Evolutionary conservation across 106 monocot genomes (phyloP), one percentile per base, ranked within the genome.

Genomic region (Apostasia ramifera): DNA sequence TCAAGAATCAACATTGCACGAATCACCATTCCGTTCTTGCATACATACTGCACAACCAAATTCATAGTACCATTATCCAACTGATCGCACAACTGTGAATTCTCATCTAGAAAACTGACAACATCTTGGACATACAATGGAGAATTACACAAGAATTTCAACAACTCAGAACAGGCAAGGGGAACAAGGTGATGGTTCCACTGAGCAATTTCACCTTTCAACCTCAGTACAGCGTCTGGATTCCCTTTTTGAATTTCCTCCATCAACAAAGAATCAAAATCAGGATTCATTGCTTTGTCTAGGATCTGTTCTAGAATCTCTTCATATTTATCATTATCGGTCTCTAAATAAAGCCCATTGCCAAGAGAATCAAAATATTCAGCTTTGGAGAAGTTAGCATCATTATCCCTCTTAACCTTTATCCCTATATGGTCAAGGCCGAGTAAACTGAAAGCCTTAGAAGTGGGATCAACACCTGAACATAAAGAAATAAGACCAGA

Each of bases 321-420:
- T 43, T 91, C 85, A 69, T 71, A 94, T 71, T 81, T 70, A 26
- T 83, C 73, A 41, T 81, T 8, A 78, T 93, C 83, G 38, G 87
- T 85, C 57, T 92, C 85, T 54, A 98, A 80, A 66, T 83, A 98
- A 66, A 98, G 68, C 7, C 98, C 93, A 84, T 98, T 98, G 5
- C 98, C 93, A 67, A 98, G 76, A 63, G 67, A 77, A 73, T 98
- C 98, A 67, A 93, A 93, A 64, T 88, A 93, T 80, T 98, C 98
- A 67, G 92, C 79, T 66, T 83, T 85, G 15, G 79, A 73, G 70
- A 74, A 59, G 41, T 79, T 71, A 46, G 54, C 40, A 59, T 70
- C 67, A 77, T 87, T 93, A 71, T 87, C 84, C 69, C 98, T 83
- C 70, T 85, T 98, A 47, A 98, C 57, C 72, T 87, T 98, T 68